Evolutionary conservation across 1,284 basidiomycete genomes (phyloP).

Genomic region (Nidula niveotomentosa): DNA sequence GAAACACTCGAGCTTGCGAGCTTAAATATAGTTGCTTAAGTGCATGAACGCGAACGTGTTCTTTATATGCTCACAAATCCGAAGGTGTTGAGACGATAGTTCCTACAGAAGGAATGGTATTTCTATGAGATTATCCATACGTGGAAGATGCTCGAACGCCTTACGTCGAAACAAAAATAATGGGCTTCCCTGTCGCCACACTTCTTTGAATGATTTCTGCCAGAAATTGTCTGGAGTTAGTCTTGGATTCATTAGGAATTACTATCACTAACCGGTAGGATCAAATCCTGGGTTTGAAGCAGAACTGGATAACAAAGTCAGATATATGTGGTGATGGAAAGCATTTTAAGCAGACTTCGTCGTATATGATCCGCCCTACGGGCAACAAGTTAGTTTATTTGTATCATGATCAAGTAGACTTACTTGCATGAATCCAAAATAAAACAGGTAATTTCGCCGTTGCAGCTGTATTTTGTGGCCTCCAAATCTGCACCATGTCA

Average conservation of each 20-base stretch:
- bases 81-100: slow-evolving; percentile 59
- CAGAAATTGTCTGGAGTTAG: neutral
- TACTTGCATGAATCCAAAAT: slow-evolving; percentile 51
- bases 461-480: slow-evolving; percentile 33
- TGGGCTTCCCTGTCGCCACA: slow-evolving; percentile 43
- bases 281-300: slow-evolving; percentile 40
- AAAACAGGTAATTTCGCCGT: slow-evolving; percentile 43
- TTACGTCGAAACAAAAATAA: slow-evolving; percentile 56
- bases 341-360: slow-evolving; percentile 28
- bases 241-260: neutral
- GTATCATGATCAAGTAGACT: neutral
- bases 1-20: slow-evolving; percentile 47
- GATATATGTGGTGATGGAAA: neutral
- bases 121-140: slow-evolving; percentile 31
- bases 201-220: slow-evolving; percentile 50
- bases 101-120: slow-evolving; percentile 27
- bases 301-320: slow-evolving; percentile 13
- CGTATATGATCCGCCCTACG: slow-evolving; percentile 52
- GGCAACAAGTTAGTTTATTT: neutral
- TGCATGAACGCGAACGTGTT: neutral
- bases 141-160: slow-evolving; percentile 9
- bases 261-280: slow-evolving; percentile 41
- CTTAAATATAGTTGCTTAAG: slow-evolving; percentile 25
- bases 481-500: slow-evolving; percentile 33
- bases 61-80: slow-evolving; percentile 43